Evolutionary conservation across 176 grass and related monocot genomes (phyloP).

Genomic region (Ensete glaucum): DNA sequence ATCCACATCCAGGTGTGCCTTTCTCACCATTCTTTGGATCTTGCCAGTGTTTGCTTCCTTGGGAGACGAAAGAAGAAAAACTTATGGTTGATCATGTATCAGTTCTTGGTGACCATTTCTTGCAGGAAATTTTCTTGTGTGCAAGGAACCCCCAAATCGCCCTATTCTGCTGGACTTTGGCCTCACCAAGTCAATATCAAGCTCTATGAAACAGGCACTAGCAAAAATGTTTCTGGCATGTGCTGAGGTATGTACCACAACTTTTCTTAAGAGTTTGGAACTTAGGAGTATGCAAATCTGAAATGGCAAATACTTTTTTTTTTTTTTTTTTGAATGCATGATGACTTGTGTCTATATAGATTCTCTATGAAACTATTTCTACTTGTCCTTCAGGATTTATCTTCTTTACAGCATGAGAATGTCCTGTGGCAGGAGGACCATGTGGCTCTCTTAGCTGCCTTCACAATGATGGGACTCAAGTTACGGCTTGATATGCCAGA

Average conservation of each 20-base stretch:
- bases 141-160: constrained; percentile 77
- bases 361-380: too few species aligned
- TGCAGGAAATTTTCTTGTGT: constrained; percentile 94
- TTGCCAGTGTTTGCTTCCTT: too few species aligned
- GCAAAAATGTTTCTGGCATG: constrained; percentile 98
- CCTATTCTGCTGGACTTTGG: constrained; percentile 99
- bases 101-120: constrained; percentile 13
- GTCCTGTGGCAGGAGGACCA: constrained; percentile 62
- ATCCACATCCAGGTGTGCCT: constrained; percentile 85
- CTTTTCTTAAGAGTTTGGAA: too few species aligned
- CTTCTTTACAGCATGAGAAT: neutral
- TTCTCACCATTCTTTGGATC: neutral
- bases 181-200: constrained; percentile 74
- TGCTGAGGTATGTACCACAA: constrained; percentile 52
- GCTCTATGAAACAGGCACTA: constrained; percentile 73
- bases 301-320: too few species aligned
- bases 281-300: too few species aligned
- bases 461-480: constrained; percentile 94
- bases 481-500: constrained; percentile 94
- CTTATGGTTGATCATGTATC: neutral
- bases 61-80: neutral
- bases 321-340: too few species aligned
- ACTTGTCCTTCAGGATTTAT: neutral
- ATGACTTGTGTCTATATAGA: too few species aligned
- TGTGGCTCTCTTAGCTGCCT: constrained; percentile 80